phyloP scores from a whole-genome alignment of 2,329 filamentous ascomycete genomes.

The Myriosclerotinia scirpicola region DNA sequence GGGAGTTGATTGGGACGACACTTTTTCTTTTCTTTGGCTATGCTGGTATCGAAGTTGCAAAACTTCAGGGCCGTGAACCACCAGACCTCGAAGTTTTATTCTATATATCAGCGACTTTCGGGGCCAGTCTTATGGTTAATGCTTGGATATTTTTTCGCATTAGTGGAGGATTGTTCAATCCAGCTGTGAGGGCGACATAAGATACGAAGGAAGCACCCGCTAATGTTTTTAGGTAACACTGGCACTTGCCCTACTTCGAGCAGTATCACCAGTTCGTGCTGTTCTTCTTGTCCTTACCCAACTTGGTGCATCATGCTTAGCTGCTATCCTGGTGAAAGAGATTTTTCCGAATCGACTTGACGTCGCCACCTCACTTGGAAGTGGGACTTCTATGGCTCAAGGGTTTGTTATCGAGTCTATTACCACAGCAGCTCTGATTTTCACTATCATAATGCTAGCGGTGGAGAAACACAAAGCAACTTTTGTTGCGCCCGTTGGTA shows the following conservation, averaged over 20 bases:
- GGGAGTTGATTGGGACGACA: constrained; percentile 41
- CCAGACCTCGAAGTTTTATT: constrained; percentile 42
- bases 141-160: constrained; percentile 57
- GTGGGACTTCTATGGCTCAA: constrained; percentile 45
- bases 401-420: constrained; percentile 53
- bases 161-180: constrained; percentile 54
- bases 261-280: constrained; percentile 39
- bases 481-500: constrained; percentile 50
- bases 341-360: constrained; percentile 39
- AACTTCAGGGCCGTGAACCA: constrained; percentile 26
- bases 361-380: constrained; percentile 47
- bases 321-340: constrained; percentile 45
- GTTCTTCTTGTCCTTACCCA: constrained; percentile 41
- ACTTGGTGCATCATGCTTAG: constrained; percentile 41
- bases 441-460: constrained; percentile 52
- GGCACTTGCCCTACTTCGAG: constrained; percentile 43
- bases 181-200: constrained; percentile 38
- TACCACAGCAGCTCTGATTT: constrained; percentile 50
- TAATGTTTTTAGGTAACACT: constrained; percentile 38
- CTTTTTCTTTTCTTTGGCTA: constrained; percentile 43
- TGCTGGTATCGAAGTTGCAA: constrained; percentile 37
- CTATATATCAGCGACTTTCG: constrained; percentile 41
- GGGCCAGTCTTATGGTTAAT: constrained; percentile 49
- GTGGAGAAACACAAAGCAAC: constrained; percentile 49
- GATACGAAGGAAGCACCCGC: background rate